These are phyloP conservation scores for Penicillium sp. DNA, from an alignment of 2,329 filamentous ascomycete species.

Conservation along the genomic window DNA sequence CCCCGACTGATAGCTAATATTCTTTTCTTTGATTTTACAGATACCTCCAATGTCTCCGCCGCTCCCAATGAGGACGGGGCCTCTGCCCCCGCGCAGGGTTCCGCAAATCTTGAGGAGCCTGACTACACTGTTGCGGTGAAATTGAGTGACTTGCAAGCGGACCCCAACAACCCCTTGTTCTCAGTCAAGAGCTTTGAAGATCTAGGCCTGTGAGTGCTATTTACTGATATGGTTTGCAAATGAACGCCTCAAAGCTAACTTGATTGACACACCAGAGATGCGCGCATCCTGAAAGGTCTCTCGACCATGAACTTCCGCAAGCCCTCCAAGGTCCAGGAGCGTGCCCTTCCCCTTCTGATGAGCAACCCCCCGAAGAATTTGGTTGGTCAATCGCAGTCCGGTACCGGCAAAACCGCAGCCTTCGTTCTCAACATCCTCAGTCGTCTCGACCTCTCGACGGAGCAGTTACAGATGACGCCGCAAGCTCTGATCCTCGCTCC, in stretches of 20 bases:
- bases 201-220: constrained; percentile 62
- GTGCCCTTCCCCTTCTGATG: constrained; percentile 80
- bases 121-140: constrained; percentile 87
- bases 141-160: constrained; percentile 76
- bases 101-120: constrained; percentile 53
- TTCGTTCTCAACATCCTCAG: constrained; percentile 88
- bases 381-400: constrained; percentile 98
- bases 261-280: constrained; percentile 32
- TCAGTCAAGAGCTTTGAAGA: constrained; percentile 78
- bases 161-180: constrained; percentile 77
- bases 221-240: neutral
- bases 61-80: constrained; percentile 34
- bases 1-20: constrained; percentile 19
- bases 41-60: constrained; percentile 13
- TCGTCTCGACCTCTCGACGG: constrained; percentile 64
- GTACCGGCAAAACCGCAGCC: constrained; percentile 93
- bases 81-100: constrained; percentile 35
- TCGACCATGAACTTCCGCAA: constrained; percentile 78
- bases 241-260: constrained; percentile 2
- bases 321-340: constrained; percentile 96
- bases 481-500: constrained; percentile 86
- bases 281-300: constrained; percentile 66
- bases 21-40: constrained; percentile 5
- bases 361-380: constrained; percentile 80
- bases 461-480: constrained; percentile 50